A percentile compares a stretch with the other conserved stretches of the same genome.
Evolutionary conservation across 2,329 filamentous ascomycete genomes (phyloP).

Genomic region (Neofusicoccum sp.): DNA sequence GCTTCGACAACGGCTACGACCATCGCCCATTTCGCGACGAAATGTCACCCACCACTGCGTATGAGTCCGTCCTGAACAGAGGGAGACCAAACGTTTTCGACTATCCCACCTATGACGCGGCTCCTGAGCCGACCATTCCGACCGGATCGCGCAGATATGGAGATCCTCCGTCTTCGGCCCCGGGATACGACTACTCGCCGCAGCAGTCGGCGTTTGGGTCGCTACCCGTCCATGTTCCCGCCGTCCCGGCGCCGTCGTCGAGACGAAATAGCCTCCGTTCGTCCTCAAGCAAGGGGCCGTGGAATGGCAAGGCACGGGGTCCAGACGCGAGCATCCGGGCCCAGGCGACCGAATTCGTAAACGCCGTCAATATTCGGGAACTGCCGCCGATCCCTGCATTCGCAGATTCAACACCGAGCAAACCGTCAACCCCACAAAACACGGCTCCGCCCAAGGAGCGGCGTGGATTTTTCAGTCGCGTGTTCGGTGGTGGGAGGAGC

Average conservation of each 20-base stretch:
- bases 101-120: constrained; percentile 69
- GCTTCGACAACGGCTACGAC: constrained; percentile 60
- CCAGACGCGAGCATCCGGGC: constrained; percentile 42
- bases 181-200: constrained; percentile 29
- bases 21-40: constrained; percentile 24
- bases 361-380: constrained; percentile 43
- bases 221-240: constrained; percentile 45
- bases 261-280: constrained; percentile 57
- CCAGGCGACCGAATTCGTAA: constrained; percentile 50
- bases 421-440: constrained; percentile 42
- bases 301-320: constrained; percentile 44
- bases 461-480: constrained; percentile 87
- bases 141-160: constrained; percentile 66
- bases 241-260: constrained; percentile 24
- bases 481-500: constrained; percentile 62
- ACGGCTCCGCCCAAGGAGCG: constrained; percentile 53
- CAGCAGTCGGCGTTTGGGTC: constrained; percentile 38
- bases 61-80: constrained; percentile 47
- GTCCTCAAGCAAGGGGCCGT: constrained; percentile 49
- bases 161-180: constrained; percentile 39
- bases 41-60: not conserved
- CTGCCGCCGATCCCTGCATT: constrained; percentile 46
- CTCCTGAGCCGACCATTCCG: constrained; percentile 81
- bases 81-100: constrained; percentile 43
- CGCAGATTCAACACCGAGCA: constrained; percentile 51